Base-by-base conservation (phyloP, 2,329 filamentous ascomycete genomes). In the Ustulina deusta region DNA sequence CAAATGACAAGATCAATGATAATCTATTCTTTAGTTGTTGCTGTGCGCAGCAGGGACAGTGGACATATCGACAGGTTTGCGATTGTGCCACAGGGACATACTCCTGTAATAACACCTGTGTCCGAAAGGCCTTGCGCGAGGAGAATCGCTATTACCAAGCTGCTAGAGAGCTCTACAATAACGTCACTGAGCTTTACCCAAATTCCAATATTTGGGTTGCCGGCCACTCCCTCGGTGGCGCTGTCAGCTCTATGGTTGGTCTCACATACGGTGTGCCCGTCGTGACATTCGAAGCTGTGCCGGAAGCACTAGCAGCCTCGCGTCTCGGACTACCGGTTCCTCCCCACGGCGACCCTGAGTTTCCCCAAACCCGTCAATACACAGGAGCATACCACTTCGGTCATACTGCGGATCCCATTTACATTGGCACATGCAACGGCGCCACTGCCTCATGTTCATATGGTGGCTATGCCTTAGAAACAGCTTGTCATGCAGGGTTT, bases 11-110 rank as follows among this genome's bases (percentile, higher is more conserved):
- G 82, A 85, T 94, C 76, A 99, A 98, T 78, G 96, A 99, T 81
- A 99, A 99, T 78, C 85, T 99, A 10, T 97, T 97, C 81, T 97
- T 97, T 82, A 97, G 94, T 77, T 99, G 96, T 82, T 99, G 96
- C 80, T 99, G 96, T 80, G 96, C 90, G 3, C 94, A 97, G 81
- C 94, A 97, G 74, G 94, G 94, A 0, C 93, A 94, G 71, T 94
- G 90, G 82, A 89, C 94, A 17, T 97, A 94, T 91, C 90, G 92
- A 68, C 91, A 97, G 78, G 94, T 97, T 63, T 99, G 96, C 80
- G 92, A 97, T 78, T 99, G 96, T 78, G 93, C 94, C 69, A 93
- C 92, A 1, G 88, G 89, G 11, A 93, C 94, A 0, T 98, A 94
- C 77, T 90, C 91, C 15, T 97, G 94, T 84, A 97, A 98, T 82